Evolutionary conservation across 768 basidiomycete species (phyloP), one percentile per base, ranked within the genome.

Genomic region (Cystofilobasidium capitatum): DNA sequence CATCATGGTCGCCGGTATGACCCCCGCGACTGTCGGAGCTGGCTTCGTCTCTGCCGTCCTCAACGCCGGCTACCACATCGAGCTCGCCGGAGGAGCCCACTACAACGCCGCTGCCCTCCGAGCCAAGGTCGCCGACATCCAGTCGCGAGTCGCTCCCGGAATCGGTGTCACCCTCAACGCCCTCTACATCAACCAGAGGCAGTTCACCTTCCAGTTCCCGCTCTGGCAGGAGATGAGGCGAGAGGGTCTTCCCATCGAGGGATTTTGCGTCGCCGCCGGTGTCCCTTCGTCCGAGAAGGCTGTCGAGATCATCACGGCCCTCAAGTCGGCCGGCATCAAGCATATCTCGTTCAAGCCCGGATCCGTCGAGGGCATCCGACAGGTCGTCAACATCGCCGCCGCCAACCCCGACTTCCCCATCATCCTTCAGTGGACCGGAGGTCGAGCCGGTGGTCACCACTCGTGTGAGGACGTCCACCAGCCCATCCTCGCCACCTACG

Each of bases 1-100:
- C 39, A 88, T 99, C 78, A 98, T 98, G 96, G 92, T 99, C 44
- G 94, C 93, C 58, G 96, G 96, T 68, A 98, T 99, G 96, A 99
- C 96, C 0, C 96, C 96, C 0, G 88, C 88, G 1, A 99, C 96
- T 37, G 96, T 99, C 71, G 87, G 93, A 76, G 87, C 87, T 37
- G 92, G 92, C 22, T 94, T 98, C 77, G 93, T 97, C 73, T 86
- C 87, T 68, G 93, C 96, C 10, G 83, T 94, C 55, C 85, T 96
- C 72, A 83, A 87, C 70, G 93, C 96, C 33, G 94, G 94, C 0
- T 98, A 87, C 77, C 96, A 99, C 76, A 82, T 97, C 73, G 96
- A 99, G 78, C 83, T 99, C 70, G 96, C 96, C 62, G 96, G 96
- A 69, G 96, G 96, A 62, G 96, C 92, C 17, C 96, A 99, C 79